Evolutionary conservation across 2,329 filamentous ascomycete species (phyloP).

Genomic region (Colletotrichum tropicale): DNA sequence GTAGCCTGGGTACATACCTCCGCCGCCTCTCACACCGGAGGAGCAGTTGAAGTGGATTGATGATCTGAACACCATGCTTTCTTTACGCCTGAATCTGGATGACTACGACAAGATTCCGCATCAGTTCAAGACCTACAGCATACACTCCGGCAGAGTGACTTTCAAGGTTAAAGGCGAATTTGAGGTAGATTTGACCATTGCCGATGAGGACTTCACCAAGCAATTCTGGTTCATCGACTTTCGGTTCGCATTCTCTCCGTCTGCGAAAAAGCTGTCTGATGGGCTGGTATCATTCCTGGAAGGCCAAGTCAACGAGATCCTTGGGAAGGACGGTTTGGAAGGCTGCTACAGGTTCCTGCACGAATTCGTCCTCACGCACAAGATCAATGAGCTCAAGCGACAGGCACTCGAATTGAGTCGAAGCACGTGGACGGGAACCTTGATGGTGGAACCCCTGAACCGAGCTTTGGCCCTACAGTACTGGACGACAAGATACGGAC

Average conservation of each 20-base stretch:
- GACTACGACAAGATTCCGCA: constrained; percentile 78
- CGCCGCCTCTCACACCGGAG: constrained; percentile 71
- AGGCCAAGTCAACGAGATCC: constrained; percentile 70
- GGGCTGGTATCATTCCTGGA: constrained; percentile 72
- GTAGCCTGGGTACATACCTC: constrained; percentile 78
- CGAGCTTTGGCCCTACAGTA: constrained; percentile 88
- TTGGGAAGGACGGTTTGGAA: constrained; percentile 72
- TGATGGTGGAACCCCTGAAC: constrained; percentile 81
- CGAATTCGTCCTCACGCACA: constrained; percentile 86
- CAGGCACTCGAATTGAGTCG: constrained; percentile 76
- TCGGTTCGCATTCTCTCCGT: constrained; percentile 79
- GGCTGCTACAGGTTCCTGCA: constrained; percentile 90
- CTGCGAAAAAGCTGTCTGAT: constrained; percentile 64
- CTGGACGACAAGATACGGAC: constrained; percentile 71
- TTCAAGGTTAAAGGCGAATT: constrained; percentile 86
- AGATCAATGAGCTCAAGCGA: constrained; percentile 80
- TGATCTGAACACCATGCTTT: constrained; percentile 83
- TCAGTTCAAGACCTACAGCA: constrained; percentile 78
- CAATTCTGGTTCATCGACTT: constrained; percentile 97
- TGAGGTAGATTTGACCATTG: constrained; percentile 90
- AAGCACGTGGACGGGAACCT: constrained; percentile 76
- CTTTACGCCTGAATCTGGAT: constrained; percentile 82
- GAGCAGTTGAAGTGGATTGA: constrained; percentile 77
- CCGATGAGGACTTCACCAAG: constrained; percentile 79
- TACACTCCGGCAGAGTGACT: constrained; percentile 86